Percentiles rank a stretch among this genome's conserved stretches.
These are phyloP conservation scores for Hymenotorrendiella dingleyae DNA, from an alignment of 2,329 filamentous ascomycete species.

Conservation along the genomic window DNA sequence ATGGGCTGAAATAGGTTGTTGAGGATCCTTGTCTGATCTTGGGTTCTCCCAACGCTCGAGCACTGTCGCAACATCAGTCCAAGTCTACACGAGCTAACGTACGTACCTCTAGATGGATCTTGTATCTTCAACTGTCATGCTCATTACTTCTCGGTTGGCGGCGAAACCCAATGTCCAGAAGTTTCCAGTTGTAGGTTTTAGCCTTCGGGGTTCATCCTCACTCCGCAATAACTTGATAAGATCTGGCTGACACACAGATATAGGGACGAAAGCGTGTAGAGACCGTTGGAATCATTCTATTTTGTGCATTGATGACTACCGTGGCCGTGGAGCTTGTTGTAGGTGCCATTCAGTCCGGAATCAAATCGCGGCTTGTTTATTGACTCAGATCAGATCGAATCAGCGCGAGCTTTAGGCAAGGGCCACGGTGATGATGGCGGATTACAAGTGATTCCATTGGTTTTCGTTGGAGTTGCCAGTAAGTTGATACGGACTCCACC, in stretches of 20 bases:
- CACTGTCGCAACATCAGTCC: no score
- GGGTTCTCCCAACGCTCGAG: not conserved
- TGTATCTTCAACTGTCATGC: constrained; percentile 57
- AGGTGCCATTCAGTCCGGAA: constrained; percentile 29
- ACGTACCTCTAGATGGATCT: constrained; percentile 47
- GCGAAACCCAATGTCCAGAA: constrained; percentile 53
- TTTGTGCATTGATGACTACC: constrained; percentile 61
- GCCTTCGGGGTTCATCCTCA: no score
- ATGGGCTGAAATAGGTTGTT: no score
- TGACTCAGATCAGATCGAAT: constrained; percentile 41
- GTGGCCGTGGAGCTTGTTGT: constrained; percentile 57
- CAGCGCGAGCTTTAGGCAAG: constrained; percentile 43
- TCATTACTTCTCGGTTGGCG: constrained; percentile 53
- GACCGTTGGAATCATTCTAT: constrained; percentile 59
- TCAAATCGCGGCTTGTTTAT: no score
- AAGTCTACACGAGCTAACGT: no score
- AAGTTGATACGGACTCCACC: no score
- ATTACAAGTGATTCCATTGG: constrained; percentile 49
- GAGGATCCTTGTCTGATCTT: no score
- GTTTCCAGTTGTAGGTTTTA: constrained; percentile 47
- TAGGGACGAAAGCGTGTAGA: constrained; percentile 55
- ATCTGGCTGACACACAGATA: constrained; percentile 9
- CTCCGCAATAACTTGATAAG: constrained; percentile 2
- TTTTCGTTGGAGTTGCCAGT: constrained; percentile 49
- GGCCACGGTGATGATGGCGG: constrained; percentile 37